Conservation (phyloP, 805 yeast species). For the Myxozyma nipponensis region DNA sequence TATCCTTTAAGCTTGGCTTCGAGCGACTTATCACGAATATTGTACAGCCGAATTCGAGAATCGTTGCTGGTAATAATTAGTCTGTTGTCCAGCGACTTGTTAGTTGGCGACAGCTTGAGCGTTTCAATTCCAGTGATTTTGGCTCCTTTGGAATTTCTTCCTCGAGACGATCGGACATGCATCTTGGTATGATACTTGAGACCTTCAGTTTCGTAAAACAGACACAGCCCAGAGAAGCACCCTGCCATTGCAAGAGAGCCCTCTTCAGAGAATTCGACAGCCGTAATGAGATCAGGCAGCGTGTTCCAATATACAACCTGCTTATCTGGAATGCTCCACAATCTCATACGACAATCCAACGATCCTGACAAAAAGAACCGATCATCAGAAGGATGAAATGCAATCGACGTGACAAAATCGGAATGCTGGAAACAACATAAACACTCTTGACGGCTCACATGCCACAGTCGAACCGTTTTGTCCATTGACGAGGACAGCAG, state of each 20-base stretch:
- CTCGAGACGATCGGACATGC: slow-evolving; percentile 37
- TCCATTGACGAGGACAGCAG: slow-evolving; percentile 80
- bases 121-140: slow-evolving; percentile 74
- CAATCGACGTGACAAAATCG: slow-evolving; percentile 78
- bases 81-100: slow-evolving; percentile 39
- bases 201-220: slow-evolving; percentile 60
- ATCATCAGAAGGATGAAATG: slow-evolving; percentile 82
- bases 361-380: slow-evolving; percentile 81
- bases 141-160: slow-evolving; percentile 43
- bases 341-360: slow-evolving; percentile 64
- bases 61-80: slow-evolving; percentile 75
- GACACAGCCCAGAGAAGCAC: slow-evolving; percentile 69
- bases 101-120: slow-evolving; percentile 11
- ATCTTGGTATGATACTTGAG: slow-evolving; percentile 51
- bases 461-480: slow-evolving; percentile 79
- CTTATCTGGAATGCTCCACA: slow-evolving; percentile 83
- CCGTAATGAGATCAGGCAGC: slow-evolving; percentile 66
- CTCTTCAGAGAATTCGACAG: slow-evolving; percentile 66
- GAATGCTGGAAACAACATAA: slow-evolving; percentile 63
- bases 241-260: slow-evolving; percentile 63
- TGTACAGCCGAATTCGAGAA: slow-evolving; percentile 67
- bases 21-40: slow-evolving; percentile 50
- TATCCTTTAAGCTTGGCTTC: slow-evolving; percentile 71
- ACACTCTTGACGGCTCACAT: slow-evolving; percentile 61
- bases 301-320: slow-evolving; percentile 58